A percentile compares a stretch with the other conserved stretches of the same genome.
These are phyloP conservation scores for Neocucurbitaria cava DNA, from an alignment of 2,329 filamentous ascomycete genomes.

Conservation along the genomic window DNA sequence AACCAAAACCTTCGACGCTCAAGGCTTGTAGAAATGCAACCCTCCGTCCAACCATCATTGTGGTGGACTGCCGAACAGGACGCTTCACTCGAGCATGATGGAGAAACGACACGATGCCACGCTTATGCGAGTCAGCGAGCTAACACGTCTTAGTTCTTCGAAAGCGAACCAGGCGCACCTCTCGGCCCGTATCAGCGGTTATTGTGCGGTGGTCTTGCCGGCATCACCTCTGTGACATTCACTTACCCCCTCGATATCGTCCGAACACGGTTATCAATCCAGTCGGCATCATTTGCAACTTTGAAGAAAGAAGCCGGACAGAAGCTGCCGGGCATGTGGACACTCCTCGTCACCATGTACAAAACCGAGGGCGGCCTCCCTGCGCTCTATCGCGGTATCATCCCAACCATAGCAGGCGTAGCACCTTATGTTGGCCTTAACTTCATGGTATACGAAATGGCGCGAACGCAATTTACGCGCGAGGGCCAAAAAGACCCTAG, in stretches of 20 bases:
- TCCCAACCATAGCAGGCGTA: slow-evolving; percentile 93
- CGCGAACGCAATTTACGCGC: slow-evolving; percentile 81
- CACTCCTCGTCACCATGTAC: slow-evolving; percentile 83
- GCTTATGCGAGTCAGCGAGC: neutral
- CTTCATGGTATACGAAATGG: slow-evolving; percentile 97
- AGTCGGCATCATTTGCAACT: slow-evolving; percentile 91
- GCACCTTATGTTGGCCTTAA: slow-evolving; percentile 97
- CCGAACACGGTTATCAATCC: slow-evolving; percentile 91
- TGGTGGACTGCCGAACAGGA: neutral
- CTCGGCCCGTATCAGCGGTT: slow-evolving; percentile 77
- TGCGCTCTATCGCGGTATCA: slow-evolving; percentile 91
- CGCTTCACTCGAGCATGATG: too few relatives aligned
- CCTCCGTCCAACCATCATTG: neutral
- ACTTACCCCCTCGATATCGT: slow-evolving; percentile 99
- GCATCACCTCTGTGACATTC: slow-evolving; percentile 91
- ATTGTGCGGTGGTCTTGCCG: slow-evolving; percentile 87
- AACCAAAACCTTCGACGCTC: too few relatives aligned
- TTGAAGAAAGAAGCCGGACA: slow-evolving; percentile 58
- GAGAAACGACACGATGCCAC: neutral
- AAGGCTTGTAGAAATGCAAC: too few relatives aligned
- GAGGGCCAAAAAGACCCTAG: slow-evolving; percentile 86
- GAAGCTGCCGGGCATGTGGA: slow-evolving; percentile 91
- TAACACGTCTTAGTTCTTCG: slow-evolving; percentile 69
- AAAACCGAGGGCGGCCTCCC: slow-evolving; percentile 83
- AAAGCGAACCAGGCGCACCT: slow-evolving; percentile 74